Evolutionary conservation across 768 basidiomycete genomes (phyloP).

Genomic region (Hebeloma cylindrosporum): DNA sequence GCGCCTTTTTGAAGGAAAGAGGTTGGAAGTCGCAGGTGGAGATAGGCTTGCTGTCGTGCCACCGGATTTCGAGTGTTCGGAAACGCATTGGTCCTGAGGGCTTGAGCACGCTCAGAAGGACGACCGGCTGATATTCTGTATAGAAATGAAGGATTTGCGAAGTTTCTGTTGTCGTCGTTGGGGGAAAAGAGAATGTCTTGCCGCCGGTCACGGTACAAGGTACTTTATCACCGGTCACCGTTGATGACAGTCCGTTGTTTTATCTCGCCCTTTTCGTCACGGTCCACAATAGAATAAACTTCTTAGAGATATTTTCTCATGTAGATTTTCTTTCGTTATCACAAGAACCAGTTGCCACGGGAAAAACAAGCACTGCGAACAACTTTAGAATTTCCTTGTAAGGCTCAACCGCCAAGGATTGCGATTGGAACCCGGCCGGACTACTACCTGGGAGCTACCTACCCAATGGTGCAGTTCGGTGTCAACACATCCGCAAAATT

Average conservation of each 20-base stretch:
- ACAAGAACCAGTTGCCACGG: too few species aligned
- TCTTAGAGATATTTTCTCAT: too few species aligned
- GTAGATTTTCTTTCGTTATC: too few species aligned
- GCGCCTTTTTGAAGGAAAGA: conserved; percentile 75
- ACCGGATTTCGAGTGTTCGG: conserved; percentile 89
- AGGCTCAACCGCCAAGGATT: too few species aligned
- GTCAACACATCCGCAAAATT: too few species aligned
- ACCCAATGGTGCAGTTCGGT: too few species aligned
- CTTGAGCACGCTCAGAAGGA: conserved; percentile 7
- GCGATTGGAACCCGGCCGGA: too few species aligned
- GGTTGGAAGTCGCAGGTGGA: conserved; percentile 97
- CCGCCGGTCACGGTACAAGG: conserved; percentile 12
- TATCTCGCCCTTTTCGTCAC: conserved; percentile 11
- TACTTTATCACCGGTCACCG: conserved; percentile 16
- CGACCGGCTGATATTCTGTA: conserved; percentile 1
- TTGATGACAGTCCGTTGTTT: conserved; percentile 15
- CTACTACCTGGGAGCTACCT: too few species aligned
- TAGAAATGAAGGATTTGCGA: conserved; percentile 4
- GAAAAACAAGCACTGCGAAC: too few species aligned
- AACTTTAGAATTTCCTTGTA: too few species aligned
- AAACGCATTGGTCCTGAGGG: conserved; percentile 61
- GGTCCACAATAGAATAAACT: too few species aligned
- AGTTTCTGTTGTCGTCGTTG: conserved; percentile 11
- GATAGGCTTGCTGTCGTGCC: conserved; percentile 96
- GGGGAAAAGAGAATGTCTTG: conserved; percentile 14